These are phyloP conservation scores for Martensiomyces pterosporus DNA, from an alignment of 192 early-diverging fungal species.

Conservation along the genomic window DNA sequence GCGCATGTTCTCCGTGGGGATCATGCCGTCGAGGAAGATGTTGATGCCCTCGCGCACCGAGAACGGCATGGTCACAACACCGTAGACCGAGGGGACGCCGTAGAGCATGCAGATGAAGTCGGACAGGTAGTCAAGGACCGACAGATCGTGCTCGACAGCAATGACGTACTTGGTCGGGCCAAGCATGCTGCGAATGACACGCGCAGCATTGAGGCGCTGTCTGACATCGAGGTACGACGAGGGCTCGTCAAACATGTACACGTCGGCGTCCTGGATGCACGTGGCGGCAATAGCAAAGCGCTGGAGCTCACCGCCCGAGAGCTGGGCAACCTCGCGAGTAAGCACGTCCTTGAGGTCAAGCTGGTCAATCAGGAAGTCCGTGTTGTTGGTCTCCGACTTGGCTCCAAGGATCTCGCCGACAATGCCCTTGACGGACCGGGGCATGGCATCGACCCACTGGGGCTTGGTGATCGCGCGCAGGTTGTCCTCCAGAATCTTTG, in stretches of 20 bases:
- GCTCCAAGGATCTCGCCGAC: constrained; percentile 69
- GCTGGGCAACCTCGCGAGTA: constrained; percentile 73
- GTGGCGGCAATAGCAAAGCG: constrained; percentile 93
- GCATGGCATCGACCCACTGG: constrained; percentile 91
- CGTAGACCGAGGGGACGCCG: constrained; percentile 93
- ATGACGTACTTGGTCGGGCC: constrained; percentile 78
- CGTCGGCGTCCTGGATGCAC: constrained; percentile 78
- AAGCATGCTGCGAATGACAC: constrained; percentile 83
- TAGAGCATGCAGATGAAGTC: constrained; percentile 99
- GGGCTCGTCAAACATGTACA: constrained; percentile 99
- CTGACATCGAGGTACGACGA: constrained; percentile 98
- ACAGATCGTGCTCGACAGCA: constrained; percentile 98
- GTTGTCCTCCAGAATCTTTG: constrained; percentile 95
- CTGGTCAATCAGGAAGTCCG: constrained; percentile 64
- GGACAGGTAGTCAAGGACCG: constrained; percentile 94
- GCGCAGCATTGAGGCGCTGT: constrained; percentile 96
- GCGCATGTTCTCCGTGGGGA: constrained; percentile 97
- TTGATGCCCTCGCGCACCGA: constrained; percentile 98
- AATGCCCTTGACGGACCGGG: constrained; percentile 71
- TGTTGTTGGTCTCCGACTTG: constrained; percentile 72
- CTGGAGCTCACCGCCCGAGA: constrained; percentile 97
- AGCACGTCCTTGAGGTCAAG: constrained; percentile 80
- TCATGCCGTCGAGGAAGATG: constrained; percentile 94
- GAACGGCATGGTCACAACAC: constrained; percentile 96
- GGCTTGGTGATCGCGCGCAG: constrained; percentile 92